Percentiles rank a stretch among this genome's conserved stretches.
phyloP scores from a whole-genome alignment of 202 grass and related monocot genomes.

The Setaria italica region DNA sequence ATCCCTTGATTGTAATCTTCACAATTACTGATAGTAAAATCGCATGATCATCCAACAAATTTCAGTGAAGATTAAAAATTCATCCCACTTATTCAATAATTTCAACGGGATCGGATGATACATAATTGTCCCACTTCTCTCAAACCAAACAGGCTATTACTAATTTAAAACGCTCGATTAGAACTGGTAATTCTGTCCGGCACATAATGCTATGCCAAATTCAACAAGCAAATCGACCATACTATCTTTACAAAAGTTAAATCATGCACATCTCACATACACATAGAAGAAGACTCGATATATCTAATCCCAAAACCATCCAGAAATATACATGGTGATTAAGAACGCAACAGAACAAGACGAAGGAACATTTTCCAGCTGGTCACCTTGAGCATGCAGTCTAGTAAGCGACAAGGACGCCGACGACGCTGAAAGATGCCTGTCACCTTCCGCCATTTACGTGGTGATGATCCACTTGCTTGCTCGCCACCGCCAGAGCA shows the following conservation, averaged over 20 bases:
- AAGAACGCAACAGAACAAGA: background rate
- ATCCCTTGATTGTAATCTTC: too few species aligned
- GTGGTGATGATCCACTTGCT: background rate
- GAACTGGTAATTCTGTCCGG: too few species aligned
- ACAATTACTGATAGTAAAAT: too few species aligned
- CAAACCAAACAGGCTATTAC: too few species aligned
- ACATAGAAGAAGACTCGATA: background rate
- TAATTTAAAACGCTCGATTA: too few species aligned
- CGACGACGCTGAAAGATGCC: constrained; percentile 12
- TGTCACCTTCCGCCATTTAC: constrained; percentile 1
- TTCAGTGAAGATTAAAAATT: too few species aligned
- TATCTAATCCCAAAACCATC: background rate
- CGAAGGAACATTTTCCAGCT: background rate
- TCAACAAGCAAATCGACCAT: too few species aligned
- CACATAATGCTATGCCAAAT: too few species aligned
- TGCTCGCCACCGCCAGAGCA: background rate
- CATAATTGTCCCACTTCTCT: too few species aligned
- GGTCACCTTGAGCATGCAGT: background rate
- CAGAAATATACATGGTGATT: background rate
- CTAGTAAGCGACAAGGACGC: background rate
- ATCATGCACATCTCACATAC: background rate
- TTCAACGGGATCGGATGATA: too few species aligned
- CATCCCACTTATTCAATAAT: too few species aligned
- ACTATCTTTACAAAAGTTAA: background rate
- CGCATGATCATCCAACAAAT: too few species aligned